Base-by-base conservation (phyloP, 495 filamentous ascomycete species). In the Aspergillus nidulans region DNA sequence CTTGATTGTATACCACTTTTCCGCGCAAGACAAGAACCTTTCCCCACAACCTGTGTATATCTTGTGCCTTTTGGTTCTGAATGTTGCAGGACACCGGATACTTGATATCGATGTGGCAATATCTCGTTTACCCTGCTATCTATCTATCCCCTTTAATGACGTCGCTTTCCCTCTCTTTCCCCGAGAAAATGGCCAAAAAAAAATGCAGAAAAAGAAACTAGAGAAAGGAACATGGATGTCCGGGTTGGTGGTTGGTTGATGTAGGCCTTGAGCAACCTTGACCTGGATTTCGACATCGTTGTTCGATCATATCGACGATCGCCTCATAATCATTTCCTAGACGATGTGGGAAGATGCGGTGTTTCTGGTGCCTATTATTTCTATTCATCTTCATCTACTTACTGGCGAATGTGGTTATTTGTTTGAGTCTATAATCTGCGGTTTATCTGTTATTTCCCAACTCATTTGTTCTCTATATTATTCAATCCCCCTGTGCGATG, bases 311-410 rank as follows among this genome's bases (percentile, higher is more conserved):
- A 55, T 46, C 58, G 49, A 55, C 69, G 57, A 61, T 64, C 59
- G 65, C 65, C 62, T 62, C 57, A 58, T 70, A 66, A 61, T 63
- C 65, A 65, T 67, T 63, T 68, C 67, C 67, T 73, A 70, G 68
- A 74, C 60, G 63, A 64, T 34, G 64, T 60, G 63, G 68, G 72
- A 76, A 68, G 70, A 68, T 68, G 64, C 62, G 73, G 74, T 76
- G 73, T 76, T 75, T 61, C 62, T 68, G 75, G 73, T 73, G 73
- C 70, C 68, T 68, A 67, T 61, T 65, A 52, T 53, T 48, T 65
- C 47, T 57, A 52, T 67, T 57, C 60, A 54, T 61, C 53, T 59
- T 24, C 42, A 54, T 57, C 30, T 62, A 62, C 43, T 60, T 62
- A 54, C 54, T 59, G 59, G 58, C 63, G 61, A 65, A 58, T 16